These are phyloP conservation scores for Alloteropsis angusta DNA, from an alignment of 202 grass and related monocot species.

Conservation along the genomic window DNA sequence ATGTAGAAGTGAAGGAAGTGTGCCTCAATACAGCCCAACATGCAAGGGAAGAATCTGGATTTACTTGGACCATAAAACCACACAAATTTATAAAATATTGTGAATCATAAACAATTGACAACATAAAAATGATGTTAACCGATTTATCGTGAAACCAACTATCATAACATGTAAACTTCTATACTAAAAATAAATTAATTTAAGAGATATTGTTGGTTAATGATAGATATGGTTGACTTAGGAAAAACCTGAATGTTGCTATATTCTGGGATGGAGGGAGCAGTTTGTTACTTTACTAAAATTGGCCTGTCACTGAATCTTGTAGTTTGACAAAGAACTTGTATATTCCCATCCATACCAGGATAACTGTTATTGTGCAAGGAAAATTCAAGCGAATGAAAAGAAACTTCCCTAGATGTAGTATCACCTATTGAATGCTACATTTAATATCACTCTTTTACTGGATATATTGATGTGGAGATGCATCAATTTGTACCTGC, in stretches of 20 bases:
- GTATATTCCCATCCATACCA: not conserved
- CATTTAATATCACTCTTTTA: not conserved
- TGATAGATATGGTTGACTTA: no score
- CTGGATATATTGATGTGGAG: not conserved
- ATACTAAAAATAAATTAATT: no score
- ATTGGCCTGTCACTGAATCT: not conserved
- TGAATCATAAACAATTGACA: not conserved
- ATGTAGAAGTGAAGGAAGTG: not conserved
- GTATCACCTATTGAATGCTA: not conserved
- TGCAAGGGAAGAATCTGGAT: not conserved
- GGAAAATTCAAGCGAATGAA: not conserved
- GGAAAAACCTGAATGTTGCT: no score
- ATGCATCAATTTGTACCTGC: not conserved
- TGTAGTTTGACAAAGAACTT: conserved; percentile 23
- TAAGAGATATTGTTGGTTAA: no score
- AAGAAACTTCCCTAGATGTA: not conserved
- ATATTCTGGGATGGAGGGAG: no score
- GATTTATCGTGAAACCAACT: no score
- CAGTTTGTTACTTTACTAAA: not conserved
- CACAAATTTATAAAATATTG: not conserved
- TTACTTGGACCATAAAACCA: not conserved
- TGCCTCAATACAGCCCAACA: not conserved
- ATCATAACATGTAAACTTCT: no score
- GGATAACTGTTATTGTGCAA: not conserved
- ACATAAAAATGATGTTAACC: no score